Percentiles rank a stretch among this genome's conserved stretches.
Conservation (phyloP, 2,329 filamentous ascomycete genomes). For the Pseudogymnoascus sp. region DNA sequence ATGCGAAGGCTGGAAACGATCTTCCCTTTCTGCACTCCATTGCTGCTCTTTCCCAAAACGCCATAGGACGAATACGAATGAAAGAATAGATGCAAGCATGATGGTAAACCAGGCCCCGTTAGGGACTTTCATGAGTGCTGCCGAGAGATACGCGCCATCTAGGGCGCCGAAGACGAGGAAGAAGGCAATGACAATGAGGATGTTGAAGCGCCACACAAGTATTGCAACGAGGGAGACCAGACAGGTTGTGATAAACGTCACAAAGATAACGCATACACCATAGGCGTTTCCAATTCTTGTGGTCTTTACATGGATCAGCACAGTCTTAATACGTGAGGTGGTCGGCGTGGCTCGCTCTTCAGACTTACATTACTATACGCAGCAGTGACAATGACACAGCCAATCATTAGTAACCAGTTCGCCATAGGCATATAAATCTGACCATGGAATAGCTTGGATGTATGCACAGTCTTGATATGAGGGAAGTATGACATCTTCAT, state of each 20-base stretch:
- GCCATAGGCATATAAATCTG: slow-evolving; percentile 71
- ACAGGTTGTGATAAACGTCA: slow-evolving; percentile 71
- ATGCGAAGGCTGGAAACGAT: slow-evolving; percentile 47
- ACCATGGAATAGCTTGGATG: slow-evolving; percentile 62
- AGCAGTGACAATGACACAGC: slow-evolving; percentile 66
- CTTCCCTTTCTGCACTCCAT: slow-evolving; percentile 62
- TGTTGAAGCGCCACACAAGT: slow-evolving; percentile 62
- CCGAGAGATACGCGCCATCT: slow-evolving; percentile 64
- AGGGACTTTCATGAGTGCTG: slow-evolving; percentile 65
- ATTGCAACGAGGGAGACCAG: slow-evolving; percentile 67
- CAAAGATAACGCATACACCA: slow-evolving; percentile 72
- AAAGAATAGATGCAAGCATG: slow-evolving; percentile 55
- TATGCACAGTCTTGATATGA: slow-evolving; percentile 67
- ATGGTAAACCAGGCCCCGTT: slow-evolving; percentile 75
- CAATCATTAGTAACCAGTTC: slow-evolving; percentile 73
- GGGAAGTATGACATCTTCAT: slow-evolving; percentile 69
- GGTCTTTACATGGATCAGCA: slow-evolving; percentile 37
- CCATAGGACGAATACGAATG: slow-evolving; percentile 65
- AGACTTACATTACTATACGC: slow-evolving; percentile 60
- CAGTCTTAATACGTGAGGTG: neutral
- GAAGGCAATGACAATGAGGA: slow-evolving; percentile 52
- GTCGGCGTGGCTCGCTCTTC: neutral
- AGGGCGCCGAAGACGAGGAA: slow-evolving; percentile 60
- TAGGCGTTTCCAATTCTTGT: slow-evolving; percentile 68
- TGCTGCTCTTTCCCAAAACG: slow-evolving; percentile 73